Conservation (phyloP, 1,284 basidiomycete genomes). For the Pseudomicrostroma phylloplanum region DNA sequence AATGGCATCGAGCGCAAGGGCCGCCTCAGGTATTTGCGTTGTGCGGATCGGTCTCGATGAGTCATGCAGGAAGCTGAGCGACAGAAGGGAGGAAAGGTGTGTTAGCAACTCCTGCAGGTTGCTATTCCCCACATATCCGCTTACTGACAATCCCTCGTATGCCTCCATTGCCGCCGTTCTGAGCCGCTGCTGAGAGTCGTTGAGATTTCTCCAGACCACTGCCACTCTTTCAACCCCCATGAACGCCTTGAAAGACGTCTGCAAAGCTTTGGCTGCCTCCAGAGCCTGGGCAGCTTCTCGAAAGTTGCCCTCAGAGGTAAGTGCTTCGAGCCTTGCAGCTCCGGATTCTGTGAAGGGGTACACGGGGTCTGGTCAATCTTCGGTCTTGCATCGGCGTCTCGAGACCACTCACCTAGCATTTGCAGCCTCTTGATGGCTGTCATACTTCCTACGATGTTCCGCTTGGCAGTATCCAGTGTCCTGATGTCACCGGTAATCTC, state of each 20-base stretch:
- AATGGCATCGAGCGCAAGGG: slow-evolving; percentile 43
- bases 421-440: slow-evolving; percentile 82
- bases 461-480: slow-evolving; percentile 85
- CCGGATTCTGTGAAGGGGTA: slow-evolving; percentile 13
- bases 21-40: slow-evolving; percentile 38
- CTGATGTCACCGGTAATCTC: slow-evolving; percentile 96
- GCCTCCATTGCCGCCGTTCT: slow-evolving; percentile 34
- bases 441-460: slow-evolving; percentile 72
- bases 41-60: slow-evolving; percentile 27
- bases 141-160: slow-evolving; percentile 31
- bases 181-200: slow-evolving; percentile 29
- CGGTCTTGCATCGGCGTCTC: not conserved
- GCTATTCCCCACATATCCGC: slow-evolving; percentile 7
- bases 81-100: not conserved
- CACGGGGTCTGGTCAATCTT: not conserved
- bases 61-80: slow-evolving; percentile 31
- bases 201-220: slow-evolving; percentile 33
- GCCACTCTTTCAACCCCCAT: slow-evolving; percentile 37
- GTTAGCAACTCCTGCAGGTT: not conserved
- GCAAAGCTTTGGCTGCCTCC: slow-evolving; percentile 40
- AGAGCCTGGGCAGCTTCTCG: slow-evolving; percentile 43
- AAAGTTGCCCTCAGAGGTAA: slow-evolving; percentile 34
- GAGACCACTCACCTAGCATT: slow-evolving; percentile 69
- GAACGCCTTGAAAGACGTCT: slow-evolving; percentile 40
- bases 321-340: slow-evolving; percentile 38